These are phyloP conservation scores for Bryoerythrophyllum caledonicum DNA, from an alignment of 225 moss, liverwort and hornwort species.

Conservation along the genomic window DNA sequence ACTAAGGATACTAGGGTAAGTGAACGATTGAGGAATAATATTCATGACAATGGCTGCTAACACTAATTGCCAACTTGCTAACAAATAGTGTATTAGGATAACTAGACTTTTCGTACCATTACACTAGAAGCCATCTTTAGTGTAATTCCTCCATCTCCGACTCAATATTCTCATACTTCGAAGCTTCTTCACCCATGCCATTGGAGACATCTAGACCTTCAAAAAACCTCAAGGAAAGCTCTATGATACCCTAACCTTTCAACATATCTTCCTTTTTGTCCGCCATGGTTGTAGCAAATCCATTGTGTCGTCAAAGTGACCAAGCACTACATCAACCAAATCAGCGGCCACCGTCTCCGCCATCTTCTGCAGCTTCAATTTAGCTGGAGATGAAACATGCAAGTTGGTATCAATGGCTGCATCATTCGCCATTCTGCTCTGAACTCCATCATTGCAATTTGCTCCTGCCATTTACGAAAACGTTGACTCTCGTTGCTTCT, in stretches of 20 bases:
- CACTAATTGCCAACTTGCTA: no score
- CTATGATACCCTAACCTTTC: not conserved
- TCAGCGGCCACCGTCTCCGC: not conserved
- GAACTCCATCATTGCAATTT: not conserved
- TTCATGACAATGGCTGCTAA: no score
- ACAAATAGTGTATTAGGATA: no score
- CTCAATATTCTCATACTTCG: not conserved
- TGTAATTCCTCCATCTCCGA: not conserved
- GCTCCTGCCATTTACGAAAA: not conserved
- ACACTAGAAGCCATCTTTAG: no score
- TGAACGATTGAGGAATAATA: no score
- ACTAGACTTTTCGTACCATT: no score
- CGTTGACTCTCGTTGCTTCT: not conserved
- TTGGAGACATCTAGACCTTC: not conserved
- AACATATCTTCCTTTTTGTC: not conserved
- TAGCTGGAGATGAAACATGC: not conserved
- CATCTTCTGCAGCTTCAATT: not conserved
- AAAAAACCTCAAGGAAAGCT: not conserved
- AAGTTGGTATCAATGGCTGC: not conserved
- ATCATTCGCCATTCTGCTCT: not conserved
- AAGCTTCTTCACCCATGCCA: not conserved
- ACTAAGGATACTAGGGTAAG: no score
- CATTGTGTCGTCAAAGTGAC: not conserved
- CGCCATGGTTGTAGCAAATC: not conserved
- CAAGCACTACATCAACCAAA: not conserved